Percentiles rank a stretch among this genome's conserved stretches.
Conservation (phyloP, 306 rosid genomes). For the Canavalia gladiata region DNA sequence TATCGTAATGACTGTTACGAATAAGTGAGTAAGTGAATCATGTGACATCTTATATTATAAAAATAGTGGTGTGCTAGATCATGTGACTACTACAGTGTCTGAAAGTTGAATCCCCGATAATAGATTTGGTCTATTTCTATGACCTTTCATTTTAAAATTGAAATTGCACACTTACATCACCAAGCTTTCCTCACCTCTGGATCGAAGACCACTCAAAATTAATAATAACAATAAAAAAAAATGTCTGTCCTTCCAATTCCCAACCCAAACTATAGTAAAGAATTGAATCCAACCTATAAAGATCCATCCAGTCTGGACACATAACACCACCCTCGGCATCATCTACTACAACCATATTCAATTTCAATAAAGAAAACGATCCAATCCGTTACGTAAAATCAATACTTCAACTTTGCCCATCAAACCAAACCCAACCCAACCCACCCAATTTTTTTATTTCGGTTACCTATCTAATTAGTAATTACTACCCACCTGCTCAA, state of each 20-base stretch:
- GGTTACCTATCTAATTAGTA: not conserved
- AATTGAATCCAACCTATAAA: conserved; percentile 52
- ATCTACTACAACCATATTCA: conserved; percentile 41
- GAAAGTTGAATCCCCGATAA: conserved; percentile 52
- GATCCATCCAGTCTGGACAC: conserved; percentile 57
- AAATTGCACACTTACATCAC: conserved; percentile 21
- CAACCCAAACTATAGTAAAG: conserved; percentile 48
- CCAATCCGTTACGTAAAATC: conserved; percentile 16
- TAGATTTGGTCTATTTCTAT: conserved; percentile 45
- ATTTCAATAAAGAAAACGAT: conserved; percentile 44
- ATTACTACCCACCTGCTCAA: conserved; percentile 1
- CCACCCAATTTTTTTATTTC: conserved; percentile 29
- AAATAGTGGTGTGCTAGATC: conserved; percentile 39
- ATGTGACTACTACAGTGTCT: conserved; percentile 54
- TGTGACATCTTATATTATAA: conserved; percentile 45
- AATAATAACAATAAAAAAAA: conserved; percentile 21
- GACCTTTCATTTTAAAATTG: conserved; percentile 37
- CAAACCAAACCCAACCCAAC: conserved; percentile 47
- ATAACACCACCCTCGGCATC: conserved; percentile 41
- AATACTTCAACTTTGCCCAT: conserved; percentile 26
- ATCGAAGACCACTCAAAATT: conserved; percentile 41
- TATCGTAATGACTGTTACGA: conserved; percentile 38
- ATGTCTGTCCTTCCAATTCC: conserved; percentile 50
- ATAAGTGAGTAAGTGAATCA: conserved; percentile 47
- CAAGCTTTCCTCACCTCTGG: conserved; percentile 46